A percentile compares a stretch with the other conserved stretches of the same genome.
phyloP scores from a whole-genome alignment of 805 yeast species.

The Candida boleticola region DNA sequence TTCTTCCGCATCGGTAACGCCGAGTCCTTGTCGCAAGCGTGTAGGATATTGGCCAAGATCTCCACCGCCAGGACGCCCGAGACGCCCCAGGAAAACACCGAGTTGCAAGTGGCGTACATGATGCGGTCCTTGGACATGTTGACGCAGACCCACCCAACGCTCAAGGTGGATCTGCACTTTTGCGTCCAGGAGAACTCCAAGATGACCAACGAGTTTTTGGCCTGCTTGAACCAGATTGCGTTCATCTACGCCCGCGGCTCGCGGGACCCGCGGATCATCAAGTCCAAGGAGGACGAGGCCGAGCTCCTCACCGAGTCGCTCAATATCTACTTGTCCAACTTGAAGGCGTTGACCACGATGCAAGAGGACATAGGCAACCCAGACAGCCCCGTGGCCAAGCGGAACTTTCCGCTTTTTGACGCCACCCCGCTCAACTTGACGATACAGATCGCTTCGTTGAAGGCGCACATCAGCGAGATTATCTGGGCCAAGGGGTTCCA shows the following conservation, averaged over 20 bases:
- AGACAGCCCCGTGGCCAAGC: constrained; percentile 8
- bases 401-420: constrained; percentile 34
- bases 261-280: neutral
- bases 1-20: constrained; percentile 40
- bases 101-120: constrained; percentile 21
- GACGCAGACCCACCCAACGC: constrained; percentile 22
- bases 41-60: constrained; percentile 33
- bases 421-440: constrained; percentile 28
- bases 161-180: constrained; percentile 22
- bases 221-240: constrained; percentile 34
- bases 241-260: constrained; percentile 23
- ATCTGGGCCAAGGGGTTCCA: constrained; percentile 41
- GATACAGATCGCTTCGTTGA: constrained; percentile 28
- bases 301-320: constrained; percentile 23
- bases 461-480: constrained; percentile 40
- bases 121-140: constrained; percentile 34
- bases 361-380: constrained; percentile 1
- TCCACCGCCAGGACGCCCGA: constrained; percentile 9
- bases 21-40: constrained; percentile 39
- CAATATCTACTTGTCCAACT: constrained; percentile 36
- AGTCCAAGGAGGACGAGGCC: constrained; percentile 9
- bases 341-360: constrained; percentile 23
- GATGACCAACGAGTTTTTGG: constrained; percentile 37
- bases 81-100: neutral
- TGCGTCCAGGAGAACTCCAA: constrained; percentile 24